Evolutionary conservation across 2,329 filamentous ascomycete genomes (phyloP).

Genomic region (Botrytis hyacinthi): DNA sequence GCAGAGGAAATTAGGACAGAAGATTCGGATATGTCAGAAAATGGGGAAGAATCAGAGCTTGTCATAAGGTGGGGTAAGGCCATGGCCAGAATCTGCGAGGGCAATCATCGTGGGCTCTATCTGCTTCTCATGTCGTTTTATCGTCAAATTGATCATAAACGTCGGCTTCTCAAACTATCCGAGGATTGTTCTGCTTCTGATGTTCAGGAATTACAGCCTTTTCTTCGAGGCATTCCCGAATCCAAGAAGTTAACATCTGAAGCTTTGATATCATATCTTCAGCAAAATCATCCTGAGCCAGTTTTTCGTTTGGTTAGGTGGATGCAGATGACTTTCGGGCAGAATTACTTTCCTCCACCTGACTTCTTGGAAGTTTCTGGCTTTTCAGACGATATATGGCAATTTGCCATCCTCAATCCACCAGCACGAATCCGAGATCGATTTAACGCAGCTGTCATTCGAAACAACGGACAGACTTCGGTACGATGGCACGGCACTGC

Average conservation of each 20-base stretch:
- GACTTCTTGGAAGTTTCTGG: neutral
- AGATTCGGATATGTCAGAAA: neutral
- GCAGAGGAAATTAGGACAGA: neutral
- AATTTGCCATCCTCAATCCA: neutral
- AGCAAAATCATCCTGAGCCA: neutral
- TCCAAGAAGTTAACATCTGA: neutral
- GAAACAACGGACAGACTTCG: neutral
- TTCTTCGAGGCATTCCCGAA: neutral
- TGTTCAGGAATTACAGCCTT: neutral
- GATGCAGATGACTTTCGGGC: neutral
- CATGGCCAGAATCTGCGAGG: neutral
- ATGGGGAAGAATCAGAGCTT: neutral
- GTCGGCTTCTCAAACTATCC: neutral
- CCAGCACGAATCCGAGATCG: neutral
- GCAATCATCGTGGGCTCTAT: neutral
- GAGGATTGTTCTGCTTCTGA: neutral
- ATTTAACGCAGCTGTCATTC: neutral
- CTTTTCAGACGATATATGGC: neutral
- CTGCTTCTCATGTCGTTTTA: conserved; percentile 7
- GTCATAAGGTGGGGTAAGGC: neutral
- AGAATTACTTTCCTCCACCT: neutral
- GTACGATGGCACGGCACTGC: conserved; percentile 6
- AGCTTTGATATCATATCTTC: neutral
- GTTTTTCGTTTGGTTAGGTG: neutral
- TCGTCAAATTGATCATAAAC: neutral